These are phyloP conservation scores for Cyberlindnera saturnus DNA, from an alignment of 805 yeast genomes.

Conservation along the genomic window DNA sequence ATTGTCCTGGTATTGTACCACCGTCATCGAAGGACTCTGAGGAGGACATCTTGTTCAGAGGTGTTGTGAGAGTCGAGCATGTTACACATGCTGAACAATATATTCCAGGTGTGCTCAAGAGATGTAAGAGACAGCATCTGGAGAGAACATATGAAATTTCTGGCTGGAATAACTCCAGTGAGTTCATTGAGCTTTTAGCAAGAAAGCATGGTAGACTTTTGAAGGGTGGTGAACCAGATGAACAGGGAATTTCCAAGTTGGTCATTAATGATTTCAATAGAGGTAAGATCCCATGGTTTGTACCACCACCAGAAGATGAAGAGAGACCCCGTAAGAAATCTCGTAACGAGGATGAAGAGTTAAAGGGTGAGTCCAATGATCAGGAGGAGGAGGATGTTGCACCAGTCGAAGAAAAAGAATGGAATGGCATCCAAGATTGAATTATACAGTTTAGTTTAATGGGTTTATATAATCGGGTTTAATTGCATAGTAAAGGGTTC, in stretches of 20 bases:
- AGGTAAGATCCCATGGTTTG: conserved; percentile 98
- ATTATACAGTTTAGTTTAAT: not conserved
- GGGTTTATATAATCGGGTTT: conserved; percentile 1
- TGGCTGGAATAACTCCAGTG: conserved; percentile 78
- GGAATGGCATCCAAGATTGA: conserved; percentile 13
- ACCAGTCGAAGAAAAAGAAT: conserved; percentile 25
- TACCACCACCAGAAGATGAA: conserved; percentile 80
- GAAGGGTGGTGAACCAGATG: conserved; percentile 98
- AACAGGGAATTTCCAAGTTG: conserved; percentile 83
- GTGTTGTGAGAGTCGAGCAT: conserved; percentile 98
- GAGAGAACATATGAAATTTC: conserved; percentile 93
- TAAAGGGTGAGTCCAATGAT: conserved; percentile 4
- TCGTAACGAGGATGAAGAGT: conserved; percentile 20
- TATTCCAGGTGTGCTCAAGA: conserved; percentile 76
- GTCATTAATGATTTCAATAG: conserved; percentile 92
- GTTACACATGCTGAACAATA: conserved; percentile 94
- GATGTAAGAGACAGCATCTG: conserved; percentile 83
- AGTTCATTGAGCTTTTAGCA: conserved; percentile 85
- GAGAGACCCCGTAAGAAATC: conserved; percentile 30
- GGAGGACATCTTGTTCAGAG: conserved; percentile 88
- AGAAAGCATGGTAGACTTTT: conserved; percentile 87
- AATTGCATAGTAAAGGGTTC: not conserved
- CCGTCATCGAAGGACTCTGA: conserved; percentile 87
- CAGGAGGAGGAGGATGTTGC: conserved; percentile 15
- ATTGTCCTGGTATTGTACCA: conserved; percentile 99